Percentiles rank a stretch among this genome's conserved stretches.
Evolutionary conservation across 1,284 basidiomycete genomes (phyloP).

Genomic region (Tetrapyrgos nigripes): DNA sequence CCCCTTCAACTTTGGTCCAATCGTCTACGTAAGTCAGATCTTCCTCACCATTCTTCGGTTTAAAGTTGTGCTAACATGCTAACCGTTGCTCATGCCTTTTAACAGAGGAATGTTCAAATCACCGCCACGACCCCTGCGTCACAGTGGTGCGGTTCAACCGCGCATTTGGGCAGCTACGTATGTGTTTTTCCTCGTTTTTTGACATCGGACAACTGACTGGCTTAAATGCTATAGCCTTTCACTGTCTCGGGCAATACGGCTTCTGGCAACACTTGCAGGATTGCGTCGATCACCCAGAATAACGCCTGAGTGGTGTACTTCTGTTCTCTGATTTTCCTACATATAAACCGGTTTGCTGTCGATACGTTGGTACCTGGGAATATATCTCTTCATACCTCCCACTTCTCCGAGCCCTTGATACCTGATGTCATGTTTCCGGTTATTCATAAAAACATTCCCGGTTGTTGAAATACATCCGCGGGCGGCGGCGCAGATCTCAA

Average conservation of each 20-base stretch:
- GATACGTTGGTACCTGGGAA: too few species aligned
- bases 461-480: too few species aligned
- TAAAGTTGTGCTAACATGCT: neutral
- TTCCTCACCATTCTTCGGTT: neutral
- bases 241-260: conserved; percentile 27
- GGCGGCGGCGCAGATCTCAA: too few species aligned
- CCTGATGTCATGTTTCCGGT: too few species aligned
- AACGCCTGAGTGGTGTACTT: conserved; percentile 25
- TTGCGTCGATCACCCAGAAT: conserved; percentile 29
- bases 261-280: conserved; percentile 30
- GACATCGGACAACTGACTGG: neutral
- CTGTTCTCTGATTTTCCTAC: too few species aligned
- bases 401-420: too few species aligned
- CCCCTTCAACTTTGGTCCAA: conserved; percentile 34
- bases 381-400: too few species aligned
- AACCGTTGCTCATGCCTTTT: neutral
- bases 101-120: conserved; percentile 32
- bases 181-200: conserved; percentile 7
- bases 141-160: conserved; percentile 28
- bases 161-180: conserved; percentile 31
- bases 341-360: too few species aligned
- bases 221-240: conserved; percentile 23
- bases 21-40: conserved; percentile 27
- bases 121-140: conserved; percentile 34
- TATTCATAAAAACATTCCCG: too few species aligned